Evolutionary conservation across 768 basidiomycete species (phyloP).

Genomic region (Gelatoporia subvermispora): DNA sequence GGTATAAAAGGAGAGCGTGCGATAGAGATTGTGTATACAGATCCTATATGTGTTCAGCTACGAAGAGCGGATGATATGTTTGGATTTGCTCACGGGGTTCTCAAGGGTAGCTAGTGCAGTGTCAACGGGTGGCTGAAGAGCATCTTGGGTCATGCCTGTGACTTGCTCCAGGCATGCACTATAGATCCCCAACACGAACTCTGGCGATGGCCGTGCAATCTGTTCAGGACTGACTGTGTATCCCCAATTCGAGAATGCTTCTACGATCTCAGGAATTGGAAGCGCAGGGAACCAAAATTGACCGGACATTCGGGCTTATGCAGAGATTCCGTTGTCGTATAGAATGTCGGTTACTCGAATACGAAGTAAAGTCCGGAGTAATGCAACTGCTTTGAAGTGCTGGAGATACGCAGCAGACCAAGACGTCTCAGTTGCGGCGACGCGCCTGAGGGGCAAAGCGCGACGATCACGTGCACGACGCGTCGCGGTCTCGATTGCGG

Average conservation of each 20-base stretch:
- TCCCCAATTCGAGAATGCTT: slow-evolving; percentile 64
- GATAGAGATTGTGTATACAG: slow-evolving; percentile 55
- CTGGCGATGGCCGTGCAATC: slow-evolving; percentile 58
- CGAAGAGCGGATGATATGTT: background rate
- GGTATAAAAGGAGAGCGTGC: slow-evolving; percentile 62
- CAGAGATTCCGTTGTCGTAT: no score
- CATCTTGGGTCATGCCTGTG: slow-evolving; percentile 54
- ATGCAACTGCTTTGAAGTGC: no score
- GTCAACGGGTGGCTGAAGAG: slow-evolving; percentile 55
- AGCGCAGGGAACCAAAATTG: slow-evolving; percentile 64
- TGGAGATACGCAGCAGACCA: no score
- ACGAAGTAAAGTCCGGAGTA: no score
- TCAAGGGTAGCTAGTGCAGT: slow-evolving; percentile 47
- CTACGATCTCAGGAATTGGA: slow-evolving; percentile 57
- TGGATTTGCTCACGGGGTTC: slow-evolving; percentile 40
- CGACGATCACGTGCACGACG: background rate
- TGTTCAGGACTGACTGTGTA: slow-evolving; percentile 63
- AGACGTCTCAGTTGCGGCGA: no score
- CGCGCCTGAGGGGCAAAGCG: background rate
- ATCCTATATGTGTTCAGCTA: slow-evolving; percentile 41
- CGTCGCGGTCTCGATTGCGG: background rate
- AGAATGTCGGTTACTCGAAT: no score
- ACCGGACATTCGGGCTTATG: slow-evolving; percentile 12
- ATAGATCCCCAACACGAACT: slow-evolving; percentile 70
- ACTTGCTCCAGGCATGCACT: slow-evolving; percentile 69